phyloP scores from a whole-genome alignment of 441 rosid genomes.

The Capsella rubella region DNA sequence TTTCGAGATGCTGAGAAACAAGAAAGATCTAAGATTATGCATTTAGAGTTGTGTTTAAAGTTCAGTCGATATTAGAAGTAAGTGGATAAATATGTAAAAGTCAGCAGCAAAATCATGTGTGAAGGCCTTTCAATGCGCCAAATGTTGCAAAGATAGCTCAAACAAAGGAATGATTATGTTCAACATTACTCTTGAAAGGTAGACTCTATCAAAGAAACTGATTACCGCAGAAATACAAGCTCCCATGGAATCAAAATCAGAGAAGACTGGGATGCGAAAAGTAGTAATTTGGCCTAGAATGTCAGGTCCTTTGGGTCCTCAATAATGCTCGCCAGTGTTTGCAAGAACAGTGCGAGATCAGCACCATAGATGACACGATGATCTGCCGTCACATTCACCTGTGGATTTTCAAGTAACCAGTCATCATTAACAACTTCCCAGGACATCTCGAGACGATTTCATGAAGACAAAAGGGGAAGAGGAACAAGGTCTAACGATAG shows the following conservation, averaged over 20 bases:
- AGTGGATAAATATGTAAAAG: conserved; percentile 11
- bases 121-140: conserved; percentile 21
- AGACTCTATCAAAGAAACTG: conserved; percentile 28
- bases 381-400: conserved; percentile 95
- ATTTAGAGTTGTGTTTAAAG: conserved; percentile 18
- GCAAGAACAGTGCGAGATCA: conserved; percentile 92
- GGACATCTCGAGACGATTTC: conserved; percentile 9
- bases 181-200: conserved; percentile 24
- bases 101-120: conserved; percentile 13
- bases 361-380: conserved; percentile 95
- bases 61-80: conserved; percentile 1
- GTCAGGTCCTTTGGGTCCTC: conserved; percentile 93
- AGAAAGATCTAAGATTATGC: conserved; percentile 26
- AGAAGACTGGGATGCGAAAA: conserved; percentile 28
- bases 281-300: conserved; percentile 48
- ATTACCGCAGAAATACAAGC: conserved; percentile 43
- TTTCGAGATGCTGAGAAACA: conserved; percentile 23
- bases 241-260: conserved; percentile 35
- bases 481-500: conserved; percentile 17
- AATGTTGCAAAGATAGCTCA: conserved; percentile 27
- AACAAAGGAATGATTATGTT: conserved; percentile 27
- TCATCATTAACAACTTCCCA: conserved; percentile 27
- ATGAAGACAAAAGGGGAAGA: conserved; percentile 12
- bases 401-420: conserved; percentile 42
- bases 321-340: conserved; percentile 79